phyloP scores from a whole-genome alignment of 1,139 yeast genomes.

The Lodderomyces pseudojiufengensis region DNA sequence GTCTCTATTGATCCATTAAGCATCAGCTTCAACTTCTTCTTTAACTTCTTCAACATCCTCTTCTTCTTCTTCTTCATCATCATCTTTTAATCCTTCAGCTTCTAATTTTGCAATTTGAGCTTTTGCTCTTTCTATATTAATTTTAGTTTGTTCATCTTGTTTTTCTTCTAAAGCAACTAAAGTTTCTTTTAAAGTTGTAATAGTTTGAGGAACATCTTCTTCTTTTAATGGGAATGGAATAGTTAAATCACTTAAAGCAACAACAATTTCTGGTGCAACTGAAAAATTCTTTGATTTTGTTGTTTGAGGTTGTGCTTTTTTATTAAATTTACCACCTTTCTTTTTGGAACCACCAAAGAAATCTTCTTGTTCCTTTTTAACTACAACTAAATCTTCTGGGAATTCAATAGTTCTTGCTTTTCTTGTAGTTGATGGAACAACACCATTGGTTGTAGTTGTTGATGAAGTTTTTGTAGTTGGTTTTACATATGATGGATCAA shows the following conservation, averaged over 20 bases:
- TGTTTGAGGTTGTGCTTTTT: conserved; percentile 20
- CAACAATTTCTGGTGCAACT: conserved; percentile 78
- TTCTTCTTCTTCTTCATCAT: conserved; percentile 21
- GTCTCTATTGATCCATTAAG: too few species aligned
- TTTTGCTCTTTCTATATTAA: conserved; percentile 71
- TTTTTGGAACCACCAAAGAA: conserved; percentile 54
- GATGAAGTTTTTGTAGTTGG: conserved; percentile 27
- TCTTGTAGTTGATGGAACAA: conserved; percentile 23
- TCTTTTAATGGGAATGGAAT: conserved; percentile 76
- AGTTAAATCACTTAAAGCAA: conserved; percentile 71
- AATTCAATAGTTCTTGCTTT: conserved; percentile 51
- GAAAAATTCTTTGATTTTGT: conserved; percentile 52
- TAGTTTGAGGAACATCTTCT: conserved; percentile 67
- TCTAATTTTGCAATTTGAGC: conserved; percentile 68
- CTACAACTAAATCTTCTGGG: conserved; percentile 62
- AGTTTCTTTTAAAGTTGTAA: conserved; percentile 70
- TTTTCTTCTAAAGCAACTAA: conserved; percentile 64
- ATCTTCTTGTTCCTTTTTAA: conserved; percentile 64
- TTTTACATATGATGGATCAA: conserved; percentile 76
- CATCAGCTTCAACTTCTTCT: too few species aligned
- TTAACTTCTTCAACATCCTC: conserved; percentile 7
- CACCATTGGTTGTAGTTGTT: conserved; percentile 23
- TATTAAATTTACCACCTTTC: conserved; percentile 26
- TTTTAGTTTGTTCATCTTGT: conserved; percentile 80
- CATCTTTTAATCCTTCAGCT: conserved; percentile 34